These are phyloP conservation scores for Parasitella parasitica DNA, from an alignment of 371 early-diverging fungal species.

Conservation along the genomic window DNA sequence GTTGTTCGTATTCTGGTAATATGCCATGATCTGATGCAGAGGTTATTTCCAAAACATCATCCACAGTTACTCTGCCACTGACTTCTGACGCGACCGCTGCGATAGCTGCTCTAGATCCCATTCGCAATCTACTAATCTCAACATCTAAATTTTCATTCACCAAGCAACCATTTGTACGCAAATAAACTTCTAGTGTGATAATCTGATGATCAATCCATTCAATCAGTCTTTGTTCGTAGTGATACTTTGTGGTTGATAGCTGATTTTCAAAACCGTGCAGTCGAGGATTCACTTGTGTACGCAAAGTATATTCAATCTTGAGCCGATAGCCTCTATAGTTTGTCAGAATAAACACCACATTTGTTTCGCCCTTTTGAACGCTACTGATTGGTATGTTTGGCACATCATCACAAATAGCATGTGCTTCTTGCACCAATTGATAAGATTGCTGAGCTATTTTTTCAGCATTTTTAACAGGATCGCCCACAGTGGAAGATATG, in stretches of 20 bases:
- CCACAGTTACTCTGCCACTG: conserved; percentile 42
- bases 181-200: conserved; percentile 28
- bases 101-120: conserved; percentile 49
- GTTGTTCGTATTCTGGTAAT: conserved; percentile 35
- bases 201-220: conserved; percentile 51
- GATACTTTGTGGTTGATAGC: conserved; percentile 28
- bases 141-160: conserved; percentile 30
- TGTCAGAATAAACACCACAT: conserved; percentile 21
- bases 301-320: conserved; percentile 39
- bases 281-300: conserved; percentile 42
- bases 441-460: conserved; percentile 26
- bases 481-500: not conserved
- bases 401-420: conserved; percentile 26
- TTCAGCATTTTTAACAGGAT: conserved; percentile 23
- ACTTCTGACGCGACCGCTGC: conserved; percentile 39
- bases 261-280: conserved; percentile 35
- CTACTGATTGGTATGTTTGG: conserved; percentile 26
- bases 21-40: conserved; percentile 23
- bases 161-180: conserved; percentile 36
- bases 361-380: not conserved
- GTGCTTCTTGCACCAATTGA: conserved; percentile 25
- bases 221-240: conserved; percentile 39
- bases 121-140: conserved; percentile 37
- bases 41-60: conserved; percentile 43
- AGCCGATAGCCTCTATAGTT: conserved; percentile 37